Evolutionary conservation across 1,139 yeast species (phyloP), one percentile per base, ranked within the genome.

Genomic region (Arxiozyma slooffiae): DNA sequence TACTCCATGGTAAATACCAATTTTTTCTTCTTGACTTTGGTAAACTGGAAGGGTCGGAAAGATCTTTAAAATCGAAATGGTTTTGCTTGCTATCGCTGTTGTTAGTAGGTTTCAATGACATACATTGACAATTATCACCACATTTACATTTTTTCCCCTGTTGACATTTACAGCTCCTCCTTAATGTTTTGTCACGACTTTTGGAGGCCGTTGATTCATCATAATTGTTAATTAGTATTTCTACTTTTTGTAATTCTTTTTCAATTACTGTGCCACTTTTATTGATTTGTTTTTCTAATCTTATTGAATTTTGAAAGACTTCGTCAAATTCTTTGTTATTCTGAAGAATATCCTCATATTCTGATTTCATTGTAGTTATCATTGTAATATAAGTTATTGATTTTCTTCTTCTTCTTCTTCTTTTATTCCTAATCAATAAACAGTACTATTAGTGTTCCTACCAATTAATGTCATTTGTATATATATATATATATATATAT

Each of bases 61-160:
- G 6, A 8, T 30, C 36, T 30, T 11, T 30, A n/a, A 6, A 30
- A 30, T 30, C 14, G 14, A n/a, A 30, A 14, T 30, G 36, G 1
- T 17, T 38, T 38, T 38, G 40, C n/a, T 20, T 20, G 20, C n/a
- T 20, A 9, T 18, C n/a, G 20, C 22, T 38, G 6, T 30, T 30
- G 14, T 9, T 30, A 30, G n/a, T n/a, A 14, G 6, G 11, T 11
- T 30, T 30, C 36, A 30, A 30, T 30, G n/a, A 30, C 14, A 6
- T 11, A 42, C 45, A 42, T 34, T 42, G 45, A 42, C 45, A 42
- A 21, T 18, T 20, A 18, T 30, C 30, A 14, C 45, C 45, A 42
- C 45, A 42, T 34, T 26, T 42, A 24, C 45, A 42, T 42, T 30
- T 34, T 16, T 21, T 34, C 34, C 45, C 45, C 11, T 42, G 8